A percentile compares a stretch with the other conserved stretches of the same genome.
These are phyloP conservation scores for Micractinium conductrix DNA, from an alignment of 139 green algal species.

Conservation along the genomic window DNA sequence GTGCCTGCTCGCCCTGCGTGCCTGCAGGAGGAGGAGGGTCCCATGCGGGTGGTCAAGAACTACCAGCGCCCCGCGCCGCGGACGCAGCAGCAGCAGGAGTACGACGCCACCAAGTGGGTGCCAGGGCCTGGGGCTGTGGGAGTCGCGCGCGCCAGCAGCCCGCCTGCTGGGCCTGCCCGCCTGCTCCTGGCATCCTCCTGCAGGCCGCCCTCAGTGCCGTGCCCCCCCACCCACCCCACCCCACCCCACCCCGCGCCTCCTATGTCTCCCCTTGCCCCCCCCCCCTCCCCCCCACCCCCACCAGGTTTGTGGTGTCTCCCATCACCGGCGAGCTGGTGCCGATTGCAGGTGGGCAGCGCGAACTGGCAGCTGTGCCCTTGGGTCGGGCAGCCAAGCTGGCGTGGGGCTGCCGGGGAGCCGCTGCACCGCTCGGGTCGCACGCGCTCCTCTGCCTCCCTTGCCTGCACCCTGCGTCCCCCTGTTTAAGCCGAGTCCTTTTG, in stretches of 20 bases:
- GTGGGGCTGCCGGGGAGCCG: no score
- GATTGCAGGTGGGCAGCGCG: no score
- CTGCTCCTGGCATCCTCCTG: not conserved
- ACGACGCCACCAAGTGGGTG: slow-evolving; percentile 41
- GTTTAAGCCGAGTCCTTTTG: no score
- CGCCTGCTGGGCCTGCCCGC: no score
- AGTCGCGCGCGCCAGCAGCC: no score
- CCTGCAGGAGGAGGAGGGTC: slow-evolving; percentile 57
- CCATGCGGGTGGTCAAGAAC: slow-evolving; percentile 88
- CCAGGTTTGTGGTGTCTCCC: slow-evolving; percentile 92
- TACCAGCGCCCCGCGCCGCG: slow-evolving; percentile 79
- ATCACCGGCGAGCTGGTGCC: slow-evolving; percentile 93
- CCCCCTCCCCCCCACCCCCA: not conserved
- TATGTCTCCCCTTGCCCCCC: not conserved
- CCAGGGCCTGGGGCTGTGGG: no score
- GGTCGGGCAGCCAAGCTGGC: no score
- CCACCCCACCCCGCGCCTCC: not conserved
- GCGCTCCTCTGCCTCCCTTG: no score
- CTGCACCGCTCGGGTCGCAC: no score
- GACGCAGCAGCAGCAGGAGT: slow-evolving; percentile 7
- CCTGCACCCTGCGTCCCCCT: no score
- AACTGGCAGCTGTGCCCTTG: no score
- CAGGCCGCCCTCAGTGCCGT: not conserved
- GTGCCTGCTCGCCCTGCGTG: no score
- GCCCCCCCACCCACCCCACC: not conserved